A percentile compares a stretch with the other conserved stretches of the same genome.
Evolutionary conservation across 495 filamentous ascomycete genomes (phyloP).

Genomic region (Extremus antarcticus): DNA sequence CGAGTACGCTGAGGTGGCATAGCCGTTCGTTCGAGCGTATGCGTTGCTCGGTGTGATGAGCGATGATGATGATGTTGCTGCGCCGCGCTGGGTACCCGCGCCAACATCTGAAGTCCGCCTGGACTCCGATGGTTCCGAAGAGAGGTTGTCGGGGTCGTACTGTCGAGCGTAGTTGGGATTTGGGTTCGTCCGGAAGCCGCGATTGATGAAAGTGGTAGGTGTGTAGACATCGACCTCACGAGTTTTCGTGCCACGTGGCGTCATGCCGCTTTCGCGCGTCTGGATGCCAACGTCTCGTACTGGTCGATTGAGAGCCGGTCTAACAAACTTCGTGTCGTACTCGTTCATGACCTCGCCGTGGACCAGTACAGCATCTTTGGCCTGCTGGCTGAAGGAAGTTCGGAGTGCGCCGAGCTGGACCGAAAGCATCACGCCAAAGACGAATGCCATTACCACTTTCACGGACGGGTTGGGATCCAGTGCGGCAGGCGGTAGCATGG

Average conservation of each 20-base stretch:
- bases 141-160: conserved; percentile 56
- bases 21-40: conserved; percentile 11
- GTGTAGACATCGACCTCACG: conserved; percentile 57
- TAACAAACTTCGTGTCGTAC: conserved; percentile 92
- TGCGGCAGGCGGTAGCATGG: conserved; percentile 68
- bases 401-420: conserved; percentile 64
- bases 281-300: conserved; percentile 80
- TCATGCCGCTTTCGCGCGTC: conserved; percentile 24
- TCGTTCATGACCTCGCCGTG: conserved; percentile 88
- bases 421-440: conserved; percentile 62
- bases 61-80: conserved; percentile 4
- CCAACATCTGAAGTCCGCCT: background rate
- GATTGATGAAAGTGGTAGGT: conserved; percentile 65
- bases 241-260: conserved; percentile 21
- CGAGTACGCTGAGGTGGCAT: conserved; percentile 16
- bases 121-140: conserved; percentile 9
- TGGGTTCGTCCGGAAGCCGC: conserved; percentile 73
- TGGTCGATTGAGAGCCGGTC: conserved; percentile 70
- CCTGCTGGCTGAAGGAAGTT: conserved; percentile 64
- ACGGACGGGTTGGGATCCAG: conserved; percentile 71
- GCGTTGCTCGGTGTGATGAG: conserved; percentile 6
- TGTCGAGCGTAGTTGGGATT: conserved; percentile 80
- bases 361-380: conserved; percentile 71
- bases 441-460: conserved; percentile 68
- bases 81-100: background rate